Evolutionary conservation across 352 stramenopile genomes (phyloP).

Genomic region (Phytopythium sindhum): DNA sequence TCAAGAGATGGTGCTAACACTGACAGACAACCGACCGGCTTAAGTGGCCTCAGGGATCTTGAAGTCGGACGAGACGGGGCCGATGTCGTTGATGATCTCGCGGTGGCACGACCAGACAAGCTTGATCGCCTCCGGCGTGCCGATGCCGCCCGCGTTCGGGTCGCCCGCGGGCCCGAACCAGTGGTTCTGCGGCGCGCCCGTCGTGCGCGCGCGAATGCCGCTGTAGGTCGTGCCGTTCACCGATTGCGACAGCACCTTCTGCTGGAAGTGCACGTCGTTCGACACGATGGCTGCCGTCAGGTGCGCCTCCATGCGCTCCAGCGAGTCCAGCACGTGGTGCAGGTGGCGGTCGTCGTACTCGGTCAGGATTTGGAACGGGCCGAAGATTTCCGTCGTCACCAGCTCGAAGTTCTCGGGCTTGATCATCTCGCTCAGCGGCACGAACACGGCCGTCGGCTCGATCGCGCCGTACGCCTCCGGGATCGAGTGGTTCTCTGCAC

Average conservation of each 20-base stretch:
- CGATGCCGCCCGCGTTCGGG: slow-evolving; percentile 95
- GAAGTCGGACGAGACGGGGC: slow-evolving; percentile 64
- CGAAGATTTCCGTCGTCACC: slow-evolving; percentile 97
- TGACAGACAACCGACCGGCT: slow-evolving; percentile 15
- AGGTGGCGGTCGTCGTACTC: slow-evolving; percentile 92
- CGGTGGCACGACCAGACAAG: slow-evolving; percentile 98
- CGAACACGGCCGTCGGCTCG: slow-evolving; percentile 96
- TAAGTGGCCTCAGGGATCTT: slow-evolving; percentile 83
- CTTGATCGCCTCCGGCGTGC: slow-evolving; percentile 97
- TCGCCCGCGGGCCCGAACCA: slow-evolving; percentile 97
- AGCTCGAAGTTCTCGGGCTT: slow-evolving; percentile 93
- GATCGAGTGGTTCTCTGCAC: slow-evolving; percentile 91
- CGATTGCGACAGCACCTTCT: slow-evolving; percentile 94
- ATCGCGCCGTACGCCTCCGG: slow-evolving; percentile 95
- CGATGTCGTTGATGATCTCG: slow-evolving; percentile 95
- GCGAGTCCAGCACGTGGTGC: slow-evolving; percentile 87
- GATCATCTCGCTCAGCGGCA: slow-evolving; percentile 95
- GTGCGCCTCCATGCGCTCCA: slow-evolving; percentile 96
- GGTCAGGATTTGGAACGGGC: slow-evolving; percentile 97
- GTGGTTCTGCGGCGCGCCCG: slow-evolving; percentile 93
- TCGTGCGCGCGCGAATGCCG: slow-evolving; percentile 94
- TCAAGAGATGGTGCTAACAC: slow-evolving; percentile 1
- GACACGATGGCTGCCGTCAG: slow-evolving; percentile 97
- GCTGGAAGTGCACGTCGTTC: slow-evolving; percentile 94
- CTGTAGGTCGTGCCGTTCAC: slow-evolving; percentile 99